These are phyloP conservation scores for Rauvolfia tetraphylla DNA, from an alignment of 257 asterid species.

Conservation along the genomic window DNA sequence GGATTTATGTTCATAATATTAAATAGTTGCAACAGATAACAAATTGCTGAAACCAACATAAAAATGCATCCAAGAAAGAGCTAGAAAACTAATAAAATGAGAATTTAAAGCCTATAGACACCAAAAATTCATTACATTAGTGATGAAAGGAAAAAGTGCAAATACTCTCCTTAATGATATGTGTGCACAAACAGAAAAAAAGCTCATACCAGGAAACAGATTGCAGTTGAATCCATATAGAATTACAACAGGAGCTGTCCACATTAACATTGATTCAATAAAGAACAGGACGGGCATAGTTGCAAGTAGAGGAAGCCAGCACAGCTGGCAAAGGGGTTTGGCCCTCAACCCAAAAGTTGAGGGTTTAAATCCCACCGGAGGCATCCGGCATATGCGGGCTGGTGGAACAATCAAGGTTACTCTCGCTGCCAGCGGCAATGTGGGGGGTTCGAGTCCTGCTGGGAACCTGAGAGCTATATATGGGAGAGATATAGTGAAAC, in stretches of 20 bases:
- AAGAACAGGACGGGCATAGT: too few relatives aligned
- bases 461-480: too few relatives aligned
- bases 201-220: constrained; percentile 59
- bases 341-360: too few relatives aligned
- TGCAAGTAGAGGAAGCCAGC: too few relatives aligned
- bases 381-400: too few relatives aligned
- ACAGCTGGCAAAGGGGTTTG: too few relatives aligned
- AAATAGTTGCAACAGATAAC: background rate
- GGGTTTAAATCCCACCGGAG: too few relatives aligned
- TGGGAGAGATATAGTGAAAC: too few relatives aligned
- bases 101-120: background rate
- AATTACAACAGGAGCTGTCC: constrained; percentile 58
- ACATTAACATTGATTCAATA: constrained; percentile 56
- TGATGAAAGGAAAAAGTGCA: background rate
- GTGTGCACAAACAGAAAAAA: background rate
- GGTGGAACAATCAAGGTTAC: too few relatives aligned
- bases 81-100: background rate
- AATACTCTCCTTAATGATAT: background rate
- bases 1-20: background rate
- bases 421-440: too few relatives aligned
- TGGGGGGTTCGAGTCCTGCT: too few relatives aligned
- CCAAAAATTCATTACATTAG: background rate
- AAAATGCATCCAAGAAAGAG: background rate
- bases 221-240: constrained; percentile 55
- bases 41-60: background rate